phyloP scores from a whole-genome alignment of 495 filamentous ascomycete genomes.

The Aspergillus taichungensis region DNA sequence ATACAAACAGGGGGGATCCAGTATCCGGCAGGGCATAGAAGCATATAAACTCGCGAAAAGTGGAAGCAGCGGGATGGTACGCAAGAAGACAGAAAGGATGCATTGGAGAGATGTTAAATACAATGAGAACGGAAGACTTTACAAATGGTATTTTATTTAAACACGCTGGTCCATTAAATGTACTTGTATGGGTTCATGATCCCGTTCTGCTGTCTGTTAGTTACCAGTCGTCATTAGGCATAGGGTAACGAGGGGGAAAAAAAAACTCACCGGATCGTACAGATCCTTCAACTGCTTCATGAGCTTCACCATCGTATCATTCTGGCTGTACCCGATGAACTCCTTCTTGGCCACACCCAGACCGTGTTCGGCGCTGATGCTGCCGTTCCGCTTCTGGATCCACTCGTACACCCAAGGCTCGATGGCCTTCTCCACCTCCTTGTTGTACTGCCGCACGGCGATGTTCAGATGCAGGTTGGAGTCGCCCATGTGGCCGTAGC shows the following conservation, averaged over 20 bases:
- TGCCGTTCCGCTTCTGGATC: slow-evolving; percentile 77
- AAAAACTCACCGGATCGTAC: slow-evolving; percentile 79
- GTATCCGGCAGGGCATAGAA: too few relatives aligned
- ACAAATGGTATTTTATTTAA: background rate
- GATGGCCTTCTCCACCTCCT: slow-evolving; percentile 76
- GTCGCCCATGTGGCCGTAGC: slow-evolving; percentile 97
- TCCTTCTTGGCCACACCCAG: slow-evolving; percentile 90
- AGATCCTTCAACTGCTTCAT: slow-evolving; percentile 91
- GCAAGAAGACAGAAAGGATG: too few relatives aligned
- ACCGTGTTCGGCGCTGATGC: slow-evolving; percentile 94
- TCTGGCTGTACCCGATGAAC: slow-evolving; percentile 87
- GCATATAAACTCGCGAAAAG: too few relatives aligned
- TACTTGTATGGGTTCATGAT: slow-evolving; percentile 97
- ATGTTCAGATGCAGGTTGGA: slow-evolving; percentile 92
- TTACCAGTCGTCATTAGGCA: background rate
- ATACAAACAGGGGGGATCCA: too few relatives aligned
- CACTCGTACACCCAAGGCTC: slow-evolving; percentile 98
- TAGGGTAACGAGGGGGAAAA: background rate
- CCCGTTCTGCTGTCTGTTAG: slow-evolving; percentile 53
- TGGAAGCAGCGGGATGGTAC: too few relatives aligned
- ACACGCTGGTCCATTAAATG: slow-evolving; percentile 32
- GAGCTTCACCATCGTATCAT: slow-evolving; percentile 69
- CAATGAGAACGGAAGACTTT: background rate
- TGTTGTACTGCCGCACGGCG: slow-evolving; percentile 69
- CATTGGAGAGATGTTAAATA: too few relatives aligned